Percentiles rank a stretch among this genome's conserved stretches.
Evolutionary conservation across 2,329 filamentous ascomycete genomes (phyloP).

Genomic region (Tetracladium maxilliforme): DNA sequence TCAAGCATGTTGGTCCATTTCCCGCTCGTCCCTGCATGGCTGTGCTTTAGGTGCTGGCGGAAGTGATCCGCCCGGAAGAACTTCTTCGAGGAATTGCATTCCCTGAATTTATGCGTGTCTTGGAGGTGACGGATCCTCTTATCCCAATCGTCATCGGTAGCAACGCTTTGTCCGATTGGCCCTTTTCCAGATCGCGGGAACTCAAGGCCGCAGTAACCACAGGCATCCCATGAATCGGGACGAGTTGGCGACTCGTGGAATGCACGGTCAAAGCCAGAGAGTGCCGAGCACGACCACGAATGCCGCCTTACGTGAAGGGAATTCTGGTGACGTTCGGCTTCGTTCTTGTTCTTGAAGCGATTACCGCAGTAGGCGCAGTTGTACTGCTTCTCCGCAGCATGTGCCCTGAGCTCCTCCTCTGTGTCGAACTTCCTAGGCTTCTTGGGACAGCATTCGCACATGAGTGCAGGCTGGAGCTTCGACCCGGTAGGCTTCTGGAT

Average conservation of each 20-base stretch:
- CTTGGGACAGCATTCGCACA: constrained; percentile 87
- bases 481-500: too few species aligned
- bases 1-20: constrained; percentile 97
- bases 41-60: constrained; percentile 89
- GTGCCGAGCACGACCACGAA: constrained; percentile 85
- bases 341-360: constrained; percentile 94
- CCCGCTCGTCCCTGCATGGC: constrained; percentile 79
- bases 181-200: constrained; percentile 31
- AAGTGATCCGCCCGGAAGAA: constrained; percentile 93
- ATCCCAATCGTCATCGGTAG: constrained; percentile 75
- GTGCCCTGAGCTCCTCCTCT: constrained; percentile 63
- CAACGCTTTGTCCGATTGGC: constrained; percentile 17
- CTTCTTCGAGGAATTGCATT: constrained; percentile 96
- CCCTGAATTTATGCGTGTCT: constrained; percentile 80
- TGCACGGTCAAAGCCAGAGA: constrained; percentile 58
- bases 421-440: constrained; percentile 87
- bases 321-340: constrained; percentile 85
- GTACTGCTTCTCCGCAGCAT: constrained; percentile 88
- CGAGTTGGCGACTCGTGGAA: constrained; percentile 64
- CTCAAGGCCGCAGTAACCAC: constrained; percentile 88
- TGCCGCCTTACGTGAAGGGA: constrained; percentile 77
- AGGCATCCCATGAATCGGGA: constrained; percentile 55
- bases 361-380: constrained; percentile 80
- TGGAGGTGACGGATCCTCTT: constrained; percentile 71
- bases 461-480: too few species aligned